Evolutionary conservation across 305 asterid genomes (phyloP), one percentile per base, ranked within the genome.

Genomic region (Rubia peregrina): DNA sequence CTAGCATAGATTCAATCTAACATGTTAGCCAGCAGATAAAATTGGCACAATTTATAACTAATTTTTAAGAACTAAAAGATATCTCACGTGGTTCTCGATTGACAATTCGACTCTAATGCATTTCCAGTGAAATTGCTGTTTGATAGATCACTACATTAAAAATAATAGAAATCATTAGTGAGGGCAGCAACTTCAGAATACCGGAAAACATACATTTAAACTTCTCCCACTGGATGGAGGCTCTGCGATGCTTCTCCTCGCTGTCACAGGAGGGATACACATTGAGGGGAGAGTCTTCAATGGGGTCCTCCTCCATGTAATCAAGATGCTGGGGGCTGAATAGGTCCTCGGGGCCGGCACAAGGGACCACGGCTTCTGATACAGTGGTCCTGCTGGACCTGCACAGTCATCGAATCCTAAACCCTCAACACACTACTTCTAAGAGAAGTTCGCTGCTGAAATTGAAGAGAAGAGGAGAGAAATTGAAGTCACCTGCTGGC

Each of bases 201-300:
- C n/a, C n/a, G 21, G 22, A 14, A 26, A 49, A 17, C 71, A 33
- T 13, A 10, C 3, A 10, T 56, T 24, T 6, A 30, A 61, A 61
- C 21, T 94, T 88, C 86, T 91, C 91, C 99, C 99, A 94, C 84
- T 91, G 99, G 57, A 85, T 84, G 40, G 98, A 91, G 33, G 96
- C 99, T 85, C 85, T 85, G 70, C 89, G 83, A 67, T 91, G 95
- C 88, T 85, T 51, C 17, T 51, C 88, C 60, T 91, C 91, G 10
- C 82, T 87, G 67, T 67, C 84, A 83, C 71, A 71, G 71, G 75
- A 70, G 11, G 85, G 82, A 62, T 71, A 76, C 14, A 68, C 71
- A 63, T 76, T 85, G 41, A 82, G 78, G 1, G 86, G 79, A 8
- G 76, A 72, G 16, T 80, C 76, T n/a, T n/a, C n/a, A n/a, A n/a